Base-by-base conservation (phyloP, 306 rosid species). In the Pyrus pyrifolia region DNA sequence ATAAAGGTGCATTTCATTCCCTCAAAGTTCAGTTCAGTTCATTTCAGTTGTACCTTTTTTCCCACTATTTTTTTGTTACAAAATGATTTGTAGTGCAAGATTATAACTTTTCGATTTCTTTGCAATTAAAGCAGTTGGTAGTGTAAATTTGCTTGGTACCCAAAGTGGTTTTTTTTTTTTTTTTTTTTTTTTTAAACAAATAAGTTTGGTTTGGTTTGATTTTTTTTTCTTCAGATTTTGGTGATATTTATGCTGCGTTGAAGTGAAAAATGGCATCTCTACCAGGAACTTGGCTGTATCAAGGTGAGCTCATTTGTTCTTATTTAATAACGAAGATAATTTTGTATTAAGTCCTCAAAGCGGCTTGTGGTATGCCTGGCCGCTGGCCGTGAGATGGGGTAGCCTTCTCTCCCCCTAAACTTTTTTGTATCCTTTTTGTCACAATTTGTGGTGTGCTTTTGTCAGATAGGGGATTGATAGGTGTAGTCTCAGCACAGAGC, bases 381-480 rank as follows among this genome's bases (percentile, higher is more conserved):
- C 42, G 42, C 42, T 38, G 40, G 2, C 42, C 42, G 42, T 38
- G 42, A 38, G 42, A 38, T 38, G 42, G 42, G 40, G 8, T 6
- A 35, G 42, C 42, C 42, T 38, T 38, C 10, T 38, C 42, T 38
- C 42, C 42, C 42, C 42, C 42, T 38, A 38, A 35, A 7, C 42
- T 38, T 38, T 38, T 38, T 7, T 38, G 42, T 38, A 38, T 38
- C 42, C 2, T 38, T 38, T 67, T 4, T 59, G 77, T 25, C 30
- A 21, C 30, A 25, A 29, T 59, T 23, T 42, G 31, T 58, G 73
- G 72, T 45, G 30, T 73, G 78, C 9, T 13, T 73, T 57, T 84
- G 79, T 72, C 77, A 85, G 91, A 85, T 77, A 81, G 77, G 76
- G 87, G 86, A 69, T 55, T 78, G 72, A 76, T 62, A 60, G 75